A percentile compares a stretch with the other conserved stretches of the same genome.
These are phyloP conservation scores for Podila minutissima DNA, from an alignment of 192 early-diverging fungal genomes.

Conservation along the genomic window DNA sequence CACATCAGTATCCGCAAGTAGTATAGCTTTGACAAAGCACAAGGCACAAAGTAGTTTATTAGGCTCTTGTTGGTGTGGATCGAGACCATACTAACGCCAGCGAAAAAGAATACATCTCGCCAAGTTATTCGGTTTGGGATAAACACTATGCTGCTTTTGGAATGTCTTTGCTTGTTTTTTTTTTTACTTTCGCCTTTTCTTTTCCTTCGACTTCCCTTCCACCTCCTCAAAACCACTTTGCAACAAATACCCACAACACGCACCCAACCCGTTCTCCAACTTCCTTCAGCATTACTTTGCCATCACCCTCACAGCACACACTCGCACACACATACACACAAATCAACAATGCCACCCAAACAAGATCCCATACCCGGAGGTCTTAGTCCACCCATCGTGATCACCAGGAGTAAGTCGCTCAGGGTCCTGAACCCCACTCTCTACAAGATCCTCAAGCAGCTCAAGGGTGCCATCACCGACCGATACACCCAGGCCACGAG, in stretches of 20 bases:
- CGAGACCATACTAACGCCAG: too few species aligned
- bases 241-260: not conserved
- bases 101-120: too few species aligned
- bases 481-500: not conserved
- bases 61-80: too few species aligned
- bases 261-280: not conserved
- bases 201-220: not conserved
- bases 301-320: not conserved
- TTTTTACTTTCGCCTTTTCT: not conserved
- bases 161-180: too few species aligned
- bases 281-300: not conserved
- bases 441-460: not conserved
- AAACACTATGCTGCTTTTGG: too few species aligned
- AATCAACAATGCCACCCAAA: not conserved
- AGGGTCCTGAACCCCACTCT: constrained; percentile 3
- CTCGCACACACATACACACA: not conserved
- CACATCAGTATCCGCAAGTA: too few species aligned
- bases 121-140: too few species aligned
- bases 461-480: not conserved
- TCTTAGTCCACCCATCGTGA: not conserved
- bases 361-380: not conserved
- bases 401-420: constrained; percentile 16
- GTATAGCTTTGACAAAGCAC: too few species aligned
- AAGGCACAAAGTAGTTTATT: too few species aligned
- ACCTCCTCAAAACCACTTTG: too few species aligned